Evolutionary conservation across 1,139 yeast species (phyloP).

Genomic region (Pichia sp.): DNA sequence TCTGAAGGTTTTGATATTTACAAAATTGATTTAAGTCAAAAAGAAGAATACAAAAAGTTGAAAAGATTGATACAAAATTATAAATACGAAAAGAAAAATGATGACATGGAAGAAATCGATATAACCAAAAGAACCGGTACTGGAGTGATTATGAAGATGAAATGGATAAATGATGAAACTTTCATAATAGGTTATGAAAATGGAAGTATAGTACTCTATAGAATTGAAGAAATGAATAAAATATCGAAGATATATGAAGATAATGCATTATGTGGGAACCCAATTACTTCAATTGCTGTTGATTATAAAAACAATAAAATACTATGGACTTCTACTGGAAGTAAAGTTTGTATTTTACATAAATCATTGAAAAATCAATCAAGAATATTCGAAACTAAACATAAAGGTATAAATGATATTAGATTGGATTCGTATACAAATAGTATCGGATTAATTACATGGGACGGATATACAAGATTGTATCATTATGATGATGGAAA

Average conservation of each 20-base stretch:
- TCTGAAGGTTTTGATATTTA: constrained; percentile 52
- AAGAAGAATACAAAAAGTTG: constrained; percentile 19
- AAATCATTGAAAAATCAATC: neutral
- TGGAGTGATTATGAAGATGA: constrained; percentile 50
- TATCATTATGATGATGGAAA: constrained; percentile 19
- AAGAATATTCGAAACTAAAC: constrained; percentile 18
- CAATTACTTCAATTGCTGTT: constrained; percentile 33
- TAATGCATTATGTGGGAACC: constrained; percentile 39
- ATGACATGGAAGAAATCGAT: constrained; percentile 3
- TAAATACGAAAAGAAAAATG: neutral
- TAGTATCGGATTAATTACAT: constrained; percentile 25
- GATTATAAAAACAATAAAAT: constrained; percentile 16
- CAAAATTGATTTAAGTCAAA: constrained; percentile 24
- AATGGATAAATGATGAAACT: constrained; percentile 27
- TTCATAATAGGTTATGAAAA: constrained; percentile 52
- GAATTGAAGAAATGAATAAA: constrained; percentile 18
- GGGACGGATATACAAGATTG: constrained; percentile 30
- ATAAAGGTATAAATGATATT: constrained; percentile 27
- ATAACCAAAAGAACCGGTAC: constrained; percentile 25
- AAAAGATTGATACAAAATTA: constrained; percentile 25
- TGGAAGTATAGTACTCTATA: constrained; percentile 41
- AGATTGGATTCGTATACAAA: constrained; percentile 9
- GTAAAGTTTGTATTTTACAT: constrained; percentile 16
- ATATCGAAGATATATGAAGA: constrained; percentile 29
- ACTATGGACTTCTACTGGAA: constrained; percentile 38